Evolutionary conservation across 495 filamentous ascomycete genomes (phyloP).

Genomic region (Tuber microsphaerosporum): DNA sequence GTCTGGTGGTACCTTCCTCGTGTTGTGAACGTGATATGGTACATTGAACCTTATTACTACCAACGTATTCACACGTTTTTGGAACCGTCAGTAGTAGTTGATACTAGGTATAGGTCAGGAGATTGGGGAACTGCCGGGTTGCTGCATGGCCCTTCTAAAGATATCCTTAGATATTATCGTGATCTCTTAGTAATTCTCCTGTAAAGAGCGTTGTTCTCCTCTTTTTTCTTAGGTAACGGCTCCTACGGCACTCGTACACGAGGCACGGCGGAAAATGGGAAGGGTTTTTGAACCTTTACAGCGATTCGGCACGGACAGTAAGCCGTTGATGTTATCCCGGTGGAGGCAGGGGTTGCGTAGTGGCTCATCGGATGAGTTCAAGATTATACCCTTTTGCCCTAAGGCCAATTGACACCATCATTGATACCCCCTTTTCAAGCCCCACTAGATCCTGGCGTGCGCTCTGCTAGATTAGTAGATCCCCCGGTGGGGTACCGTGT

Average conservation of each 20-base stretch:
- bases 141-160: not conserved
- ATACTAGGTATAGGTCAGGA: not conserved
- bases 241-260: not conserved
- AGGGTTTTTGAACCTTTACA: not conserved
- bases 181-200: not conserved
- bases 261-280: not conserved
- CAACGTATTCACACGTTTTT: not conserved
- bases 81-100: not conserved
- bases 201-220: not conserved
- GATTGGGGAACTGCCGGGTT: not conserved
- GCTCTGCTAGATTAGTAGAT: not conserved
- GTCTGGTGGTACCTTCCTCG: not conserved
- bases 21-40: not conserved
- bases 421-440: not conserved
- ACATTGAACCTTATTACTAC: not conserved
- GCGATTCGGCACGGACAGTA: not conserved
- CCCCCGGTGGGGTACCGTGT: not conserved
- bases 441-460: not conserved
- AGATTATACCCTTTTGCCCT: not conserved
- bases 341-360: not conserved
- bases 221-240: not conserved
- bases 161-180: not conserved
- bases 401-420: not conserved
- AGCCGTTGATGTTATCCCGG: not conserved
- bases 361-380: not conserved